These are phyloP conservation scores for Dioscorea cayenensis DNA, from an alignment of 116 monocot species.

Conservation along the genomic window DNA sequence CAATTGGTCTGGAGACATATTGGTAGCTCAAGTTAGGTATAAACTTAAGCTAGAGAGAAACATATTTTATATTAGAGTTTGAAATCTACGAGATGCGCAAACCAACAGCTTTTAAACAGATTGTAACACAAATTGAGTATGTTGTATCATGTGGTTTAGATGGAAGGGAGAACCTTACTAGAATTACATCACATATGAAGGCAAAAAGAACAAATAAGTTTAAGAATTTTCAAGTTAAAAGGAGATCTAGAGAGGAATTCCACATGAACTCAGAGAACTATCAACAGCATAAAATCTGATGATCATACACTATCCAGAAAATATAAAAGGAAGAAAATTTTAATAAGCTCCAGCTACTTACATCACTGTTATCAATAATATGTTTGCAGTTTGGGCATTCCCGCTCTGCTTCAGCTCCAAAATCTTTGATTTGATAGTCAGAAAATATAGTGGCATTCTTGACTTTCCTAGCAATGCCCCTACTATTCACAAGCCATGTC, in stretches of 20 bases:
- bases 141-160: too few relatives aligned
- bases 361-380: constrained; percentile 89
- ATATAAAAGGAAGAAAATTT: background rate
- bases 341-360: constrained; percentile 28
- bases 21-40: too few relatives aligned
- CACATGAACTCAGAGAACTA: background rate
- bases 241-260: background rate
- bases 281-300: background rate
- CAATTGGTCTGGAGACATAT: too few relatives aligned
- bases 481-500: constrained; percentile 79
- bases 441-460: constrained; percentile 56
- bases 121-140: too few relatives aligned
- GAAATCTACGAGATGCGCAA: too few relatives aligned
- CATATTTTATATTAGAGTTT: too few relatives aligned
- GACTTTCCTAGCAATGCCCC: constrained; percentile 84
- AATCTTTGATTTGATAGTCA: constrained; percentile 44
- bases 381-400: constrained; percentile 91
- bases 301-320: background rate
- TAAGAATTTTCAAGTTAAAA: too few relatives aligned
- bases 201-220: too few relatives aligned
- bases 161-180: too few relatives aligned
- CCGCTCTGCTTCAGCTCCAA: constrained; percentile 46
- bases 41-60: too few relatives aligned
- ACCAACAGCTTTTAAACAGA: too few relatives aligned
- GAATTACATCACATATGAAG: too few relatives aligned